Evolutionary conservation across 2,329 filamentous ascomycete genomes (phyloP), one percentile per base, ranked within the genome.

Genomic region (Coniochaeta pulveracea): DNA sequence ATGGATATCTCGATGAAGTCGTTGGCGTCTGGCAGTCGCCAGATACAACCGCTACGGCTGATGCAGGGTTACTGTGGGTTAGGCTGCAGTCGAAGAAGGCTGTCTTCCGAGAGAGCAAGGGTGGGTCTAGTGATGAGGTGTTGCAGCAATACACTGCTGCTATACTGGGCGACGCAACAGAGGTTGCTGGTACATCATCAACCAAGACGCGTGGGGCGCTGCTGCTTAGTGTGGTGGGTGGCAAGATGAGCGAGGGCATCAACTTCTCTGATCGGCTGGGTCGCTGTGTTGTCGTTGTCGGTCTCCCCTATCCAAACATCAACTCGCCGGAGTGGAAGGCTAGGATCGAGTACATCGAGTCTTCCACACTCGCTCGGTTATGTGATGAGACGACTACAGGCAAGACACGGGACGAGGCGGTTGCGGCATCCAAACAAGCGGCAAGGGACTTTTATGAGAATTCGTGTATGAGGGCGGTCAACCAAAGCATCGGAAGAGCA

Each of bases 221-320:
- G 0, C 69, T 98, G 0, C 71, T 98, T 17, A 88, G 85, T 34
- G 88, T 98, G 3, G 80, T 98, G 3, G 89, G 89, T 35, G 91
- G 91, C 10, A 93, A 89, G 44, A 80, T 98, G 60, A 93, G 85
- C 37, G 91, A 98, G 58, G 91, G 91, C 43, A 98, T 98, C 61
- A 98, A 98, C 58, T 98, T 98, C 60, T 89, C 85, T 1, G 88
- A 98, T 57, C 68, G 71, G 3, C 74, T 98, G 1, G 91, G 91
- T 2, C 78, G 91, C 17, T 89, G 84, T 34, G 86, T 98, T 7
- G 64, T 93, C 10, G 81, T 96, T n/a, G 74, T 96, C 10, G 91
- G 91, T 0, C 62, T 98, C 4, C 91, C 91, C 0, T 98, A 93
- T 45, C 86, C 91, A 0, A 98, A 96, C 46, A 77, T 86, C 34